Base-by-base conservation (phyloP, 441 rosid genomes). In the Erodium chrysanthum region DNA sequence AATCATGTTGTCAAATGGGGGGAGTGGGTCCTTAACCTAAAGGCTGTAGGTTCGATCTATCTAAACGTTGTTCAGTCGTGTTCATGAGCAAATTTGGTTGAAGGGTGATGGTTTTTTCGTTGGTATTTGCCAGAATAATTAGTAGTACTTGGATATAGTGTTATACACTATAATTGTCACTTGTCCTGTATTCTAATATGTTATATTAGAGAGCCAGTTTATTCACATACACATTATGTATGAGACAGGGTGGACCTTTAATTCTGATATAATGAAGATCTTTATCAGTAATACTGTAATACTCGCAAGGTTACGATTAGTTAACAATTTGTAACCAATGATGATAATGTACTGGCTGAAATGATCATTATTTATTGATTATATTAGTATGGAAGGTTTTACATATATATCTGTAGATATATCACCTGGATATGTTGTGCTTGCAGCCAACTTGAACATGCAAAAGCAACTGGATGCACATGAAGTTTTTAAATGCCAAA, bases 21-120 rank as follows among this genome's bases (percentile, higher is more conserved):
- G 67, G 33, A 14, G 80, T 79, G 87, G 87, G 86, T 80, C 88
- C 87, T 71, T 52, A 33, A 74, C 27, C 59, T 5, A 22, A 46
- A 31, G n/a, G n/a, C 20, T 6, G 2, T 40, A 7, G 60, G 54
- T 44, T 64, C 33, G 54, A 29, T 64, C 33, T 9, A 64, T 46
- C 35, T 29, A 58, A 67, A 59, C 6, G 15, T 10, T 59, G 48
- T 68, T 8, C 11, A 22, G 62, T 22, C 62, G 14, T 23, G 62
- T 58, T 58, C 29, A 58, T 58, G 23, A 54, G 25, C 61, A 54
- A 20, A 58, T 62, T 21, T 70, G 73, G 50, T 12, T 20, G 33
- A 27, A 12, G 2, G n/a, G 23, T 14, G 33, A 2, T 35, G 50
- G 18, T 35, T 29, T 40, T 27, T 66, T 66, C 65, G 67, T 68